Base-by-base conservation (phyloP, 176 grass and related monocot species). In the Cenchrus americanus region DNA sequence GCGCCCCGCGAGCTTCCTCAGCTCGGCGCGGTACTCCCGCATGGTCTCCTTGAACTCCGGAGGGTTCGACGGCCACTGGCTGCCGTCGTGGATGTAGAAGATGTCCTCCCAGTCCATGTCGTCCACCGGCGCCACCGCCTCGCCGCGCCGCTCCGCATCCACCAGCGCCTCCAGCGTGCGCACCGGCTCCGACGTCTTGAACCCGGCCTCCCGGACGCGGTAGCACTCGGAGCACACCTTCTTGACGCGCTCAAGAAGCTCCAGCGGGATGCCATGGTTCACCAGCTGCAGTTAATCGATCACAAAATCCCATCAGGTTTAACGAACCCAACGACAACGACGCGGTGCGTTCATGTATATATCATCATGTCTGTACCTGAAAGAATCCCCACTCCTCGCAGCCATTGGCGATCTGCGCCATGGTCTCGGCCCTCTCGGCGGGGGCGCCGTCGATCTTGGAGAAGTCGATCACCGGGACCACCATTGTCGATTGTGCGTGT, bases 61-160 rank as follows among this genome's bases (percentile, higher is more conserved):
- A 14, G 86, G 90, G 53, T 79, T 44, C 14, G 83, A 92, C 0
- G 86, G 90, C 90, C 90, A 89, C 73, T 86, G 66, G 86, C 54
- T 70, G 4, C 62, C 75, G 62, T 89, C 86, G 51, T 86, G 74
- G 74, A 89, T 87, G 90, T 49, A 86, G 86, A 89, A 92, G 83
- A 86, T 85, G 80, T 92, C 90, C 75, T 89, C 90, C 90, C 83
- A 92, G 40, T 92, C 90, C 61, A 92, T 82, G 80, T 92, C 80
- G 59, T 89, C 83, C 68, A 92, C 74, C 3, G 83, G 73, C 8
- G 69, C 13, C 23, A 71, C 73, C 42, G 19, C 79, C 62, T 92
- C 83, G 42, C 79, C 79, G 15, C 69, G 67, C 14, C 6, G 73
- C 75, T 83, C 82, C 8, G 68, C 73, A 5, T 48, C 83, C 14